A percentile compares a stretch with the other conserved stretches of the same genome.
phyloP scores from a whole-genome alignment of 306 rosid species.

The Erythrophleum fordii region DNA sequence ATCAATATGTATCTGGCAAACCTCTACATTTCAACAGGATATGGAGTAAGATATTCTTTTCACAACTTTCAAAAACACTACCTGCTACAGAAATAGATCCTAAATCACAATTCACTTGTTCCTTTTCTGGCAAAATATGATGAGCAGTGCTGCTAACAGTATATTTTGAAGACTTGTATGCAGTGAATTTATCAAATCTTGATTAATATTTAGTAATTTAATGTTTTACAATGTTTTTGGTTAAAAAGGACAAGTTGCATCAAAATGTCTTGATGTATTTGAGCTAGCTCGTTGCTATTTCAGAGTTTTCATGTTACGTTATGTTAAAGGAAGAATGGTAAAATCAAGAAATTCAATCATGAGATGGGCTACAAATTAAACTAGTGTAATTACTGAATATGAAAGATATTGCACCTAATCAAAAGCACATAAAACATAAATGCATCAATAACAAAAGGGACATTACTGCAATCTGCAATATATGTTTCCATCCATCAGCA shows the following conservation, averaged over 20 bases:
- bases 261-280: background rate
- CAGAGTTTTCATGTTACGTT: background rate
- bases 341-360: background rate
- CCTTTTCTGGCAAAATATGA: background rate
- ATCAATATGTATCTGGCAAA: slow-evolving; percentile 20
- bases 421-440: background rate
- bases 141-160: background rate
- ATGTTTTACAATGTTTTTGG: background rate
- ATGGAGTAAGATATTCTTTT: background rate
- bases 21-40: slow-evolving; percentile 12
- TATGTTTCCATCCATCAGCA: background rate
- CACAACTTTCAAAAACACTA: background rate
- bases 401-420: background rate
- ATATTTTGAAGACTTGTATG: background rate
- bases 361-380: background rate
- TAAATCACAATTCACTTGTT: background rate
- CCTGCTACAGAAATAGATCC: background rate
- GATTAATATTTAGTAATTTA: background rate
- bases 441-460: background rate
- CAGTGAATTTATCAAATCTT: background rate
- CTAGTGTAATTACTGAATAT: no score
- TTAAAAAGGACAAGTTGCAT: background rate
- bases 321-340: background rate
- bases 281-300: background rate
- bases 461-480: background rate